Base-by-base conservation (phyloP, 192 early-diverging fungal genomes). In the Pilaira anomala region DNA sequence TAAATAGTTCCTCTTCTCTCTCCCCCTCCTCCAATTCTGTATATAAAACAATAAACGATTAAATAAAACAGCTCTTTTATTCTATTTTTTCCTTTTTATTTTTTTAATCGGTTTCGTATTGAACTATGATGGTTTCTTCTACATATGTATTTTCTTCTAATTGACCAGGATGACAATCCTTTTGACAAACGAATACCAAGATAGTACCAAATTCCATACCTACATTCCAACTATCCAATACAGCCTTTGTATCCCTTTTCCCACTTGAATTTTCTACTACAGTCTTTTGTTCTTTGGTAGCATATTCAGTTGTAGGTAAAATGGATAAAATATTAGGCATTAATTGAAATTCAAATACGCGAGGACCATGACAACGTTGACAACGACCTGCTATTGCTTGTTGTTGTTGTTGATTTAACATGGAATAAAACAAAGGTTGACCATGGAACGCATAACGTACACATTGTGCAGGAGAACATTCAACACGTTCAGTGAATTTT, bases 181-280 rank as follows among this genome's bases (percentile, higher is more conserved):
- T 80, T 30, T 74, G 69, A 68, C 95, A 97, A 11, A 82, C 81
- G 70, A 85, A 97, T 14, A 91, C 78, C 69, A 97, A 61, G 21
- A 94, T 71, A 0, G 95, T 94, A 18, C 95, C 95, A 79, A 88
- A 95, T 60, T 97, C 95, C 81, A 94, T 84, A 1, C 94, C 94
- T 33, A 81, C 70, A 66, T 90, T 83, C 67, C 85, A 82, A 53
- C 67, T 62, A 52, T 78, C 75, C 13, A 82, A 62, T 22, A 63
- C 71, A n/a, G 72, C 69, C 52, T 65, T 68, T 30, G 68, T 66
- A 42, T 73, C 67, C 21, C 64, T 45, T 18, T 40, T 56, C 26
- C 66, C 60, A 9, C 48, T 67, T 55, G 75, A 51, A 44, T 79
- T 75, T 49, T 52, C 66, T 45, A 77, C 60, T 48, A n/a, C n/a